Evolutionary conservation across 495 filamentous ascomycete genomes (phyloP), one percentile per base, ranked within the genome.

Genomic region (Bryoglossum gracile): DNA sequence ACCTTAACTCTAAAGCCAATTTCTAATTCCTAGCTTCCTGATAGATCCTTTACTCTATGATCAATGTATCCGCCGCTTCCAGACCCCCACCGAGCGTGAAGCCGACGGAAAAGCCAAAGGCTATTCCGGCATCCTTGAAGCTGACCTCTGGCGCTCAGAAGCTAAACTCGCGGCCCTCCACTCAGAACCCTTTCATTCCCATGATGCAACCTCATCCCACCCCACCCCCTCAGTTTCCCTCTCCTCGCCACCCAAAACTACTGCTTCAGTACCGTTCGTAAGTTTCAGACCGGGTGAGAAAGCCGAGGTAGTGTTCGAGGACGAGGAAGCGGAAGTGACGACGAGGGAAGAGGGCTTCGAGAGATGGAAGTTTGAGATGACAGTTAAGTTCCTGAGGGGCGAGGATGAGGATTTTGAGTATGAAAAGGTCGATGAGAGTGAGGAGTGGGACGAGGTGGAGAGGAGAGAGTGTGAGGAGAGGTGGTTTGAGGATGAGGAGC

Each of bases 41-140:
- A 22, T 24, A 81, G 83, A 88, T 65, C 86, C 86, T 1, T 71
- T 90, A 28, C 70, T 87, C 22, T 89, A 89, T 65, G 86, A 90
- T 62, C 81, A 82, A 36, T 68, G 85, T 16, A 77, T 90, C 58
- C 77, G 86, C 18, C 81, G 81, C 46, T 89, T 88, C 58, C 83
- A 87, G 48, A 80, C 79, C 3, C 58, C 83, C 1, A 67, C 76
- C 13, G 86, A 90, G 62, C 72, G 86, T 39, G 83, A 87, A 65
- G 78, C 71, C 4, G 81, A 86, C 57, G 85, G 84, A 1, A 75
- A 75, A 4, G 67, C 65, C 8, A 84, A 84, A 61, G 85, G 86
- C 0, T 88, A 84, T 62, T 78, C 81, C 3, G 83, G 83, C 3
- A 65, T 80, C 8, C 65, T 89, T 2, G 76, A 87, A 62, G 76